Evolutionary conservation across 257 asterid genomes (phyloP).

Genomic region (Osmanthus fragrans): DNA sequence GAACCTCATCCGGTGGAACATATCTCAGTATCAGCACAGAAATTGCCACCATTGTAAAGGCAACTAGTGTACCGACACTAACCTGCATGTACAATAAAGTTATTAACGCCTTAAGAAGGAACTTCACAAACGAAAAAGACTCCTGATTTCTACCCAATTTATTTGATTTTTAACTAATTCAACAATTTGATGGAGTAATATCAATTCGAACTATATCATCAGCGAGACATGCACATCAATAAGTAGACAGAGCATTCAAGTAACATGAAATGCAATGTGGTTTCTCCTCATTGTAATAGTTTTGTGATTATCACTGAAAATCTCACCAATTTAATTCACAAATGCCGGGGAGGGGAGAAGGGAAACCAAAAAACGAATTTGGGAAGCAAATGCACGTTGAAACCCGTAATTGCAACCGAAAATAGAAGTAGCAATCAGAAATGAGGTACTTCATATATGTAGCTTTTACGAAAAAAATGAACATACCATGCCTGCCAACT

Average conservation of each 20-base stretch:
- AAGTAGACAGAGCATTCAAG: not conserved
- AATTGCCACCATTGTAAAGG: conserved; percentile 89
- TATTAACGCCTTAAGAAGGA: conserved; percentile 16
- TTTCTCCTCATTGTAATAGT: not conserved
- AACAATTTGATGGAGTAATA: not conserved
- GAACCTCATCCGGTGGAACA: conserved; percentile 91
- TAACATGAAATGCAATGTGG: not conserved
- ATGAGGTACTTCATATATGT: not conserved
- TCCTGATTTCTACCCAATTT: not conserved
- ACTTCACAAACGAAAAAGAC: not conserved
- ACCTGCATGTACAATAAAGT: conserved; percentile 56
- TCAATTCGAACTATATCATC: not conserved
- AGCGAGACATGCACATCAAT: not conserved
- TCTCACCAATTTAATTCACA: not conserved
- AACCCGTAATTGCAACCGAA: not conserved
- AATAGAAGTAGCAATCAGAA: not conserved
- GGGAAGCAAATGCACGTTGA: not conserved
- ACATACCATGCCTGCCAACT: conserved; percentile 95
- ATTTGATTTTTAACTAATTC: not conserved
- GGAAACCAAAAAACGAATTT: not conserved
- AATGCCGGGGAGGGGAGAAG: not conserved
- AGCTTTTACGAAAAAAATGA: conserved; percentile 10
- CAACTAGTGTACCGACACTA: conserved; percentile 99
- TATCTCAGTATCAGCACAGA: conserved; percentile 90
- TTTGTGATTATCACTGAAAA: not conserved